Evolutionary conservation across 2,329 filamentous ascomycete genomes (phyloP), one percentile per base, ranked within the genome.

Genomic region (Acephala macrosclerotiorum): DNA sequence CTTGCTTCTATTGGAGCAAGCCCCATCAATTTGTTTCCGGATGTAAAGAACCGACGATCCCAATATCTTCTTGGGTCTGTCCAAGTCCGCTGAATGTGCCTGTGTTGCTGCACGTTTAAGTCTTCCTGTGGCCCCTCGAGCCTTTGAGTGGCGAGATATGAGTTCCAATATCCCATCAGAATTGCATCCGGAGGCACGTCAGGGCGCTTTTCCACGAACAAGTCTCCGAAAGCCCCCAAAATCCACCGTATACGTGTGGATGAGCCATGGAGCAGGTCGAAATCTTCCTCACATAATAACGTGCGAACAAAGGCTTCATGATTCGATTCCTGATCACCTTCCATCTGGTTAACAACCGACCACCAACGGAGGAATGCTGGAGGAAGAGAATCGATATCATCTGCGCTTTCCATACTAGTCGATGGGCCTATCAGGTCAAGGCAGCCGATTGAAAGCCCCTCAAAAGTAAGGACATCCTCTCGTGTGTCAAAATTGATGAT

Each of bases 1-100:
- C 51, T 20, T 1, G 49, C 38, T 9, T 38, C 16, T 1, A 22
- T 18, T 42, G 60, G 57, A 20, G 47, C 56, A 1, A 67, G 25
- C 2, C 67, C 65, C 45, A 66, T n/a, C 42, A n/a, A n/a, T 47
- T 47, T 47, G 22, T 25, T 20, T 1, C 60, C 60, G 6, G 59
- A 55, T 11, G 60, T 29, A 45, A 66, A 62, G n/a, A 66, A 45
- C 25, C 26, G 29, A 16, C 64, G 29, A n/a, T 58, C 35, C 25
- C 26, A 36, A 20, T 18, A 58, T 18, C 22, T 40, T 2, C 14
- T 4, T 35, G 29, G 2, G 3, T 1, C 1, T 25, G 20, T 58
- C 35, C 35, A 22, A 16, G 20, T 36, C 26, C 29, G 20, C 18
- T 22, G 38, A 40, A 36, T 38, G 29, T 40, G 12, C 26, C 55